Evolutionary conservation across 257 asterid genomes (phyloP).

Genomic region (Euphrasia confusa): DNA sequence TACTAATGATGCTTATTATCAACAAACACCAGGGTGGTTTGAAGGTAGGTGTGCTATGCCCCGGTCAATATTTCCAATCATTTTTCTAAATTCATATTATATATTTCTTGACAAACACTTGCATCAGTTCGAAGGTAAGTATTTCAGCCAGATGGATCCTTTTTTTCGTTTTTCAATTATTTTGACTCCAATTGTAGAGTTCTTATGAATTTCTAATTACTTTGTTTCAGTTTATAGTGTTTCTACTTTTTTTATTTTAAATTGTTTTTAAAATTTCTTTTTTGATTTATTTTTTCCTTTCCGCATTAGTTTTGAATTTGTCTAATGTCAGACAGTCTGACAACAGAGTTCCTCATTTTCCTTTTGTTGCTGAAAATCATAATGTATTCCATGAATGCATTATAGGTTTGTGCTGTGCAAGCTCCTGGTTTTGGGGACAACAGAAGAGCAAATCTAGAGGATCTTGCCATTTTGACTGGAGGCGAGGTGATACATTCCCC

Average conservation of each 20-base stretch:
- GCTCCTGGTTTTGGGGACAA: constrained; percentile 97
- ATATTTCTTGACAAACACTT: neutral
- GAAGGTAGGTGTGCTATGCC: constrained; percentile 38
- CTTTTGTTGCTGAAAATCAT: constrained; percentile 11
- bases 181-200: too few species aligned
- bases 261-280: too few species aligned
- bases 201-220: too few species aligned
- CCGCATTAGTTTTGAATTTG: neutral
- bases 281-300: neutral
- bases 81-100: constrained; percentile 2
- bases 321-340: constrained; percentile 13
- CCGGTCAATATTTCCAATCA: constrained; percentile 2
- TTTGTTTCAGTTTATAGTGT: too few species aligned
- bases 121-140: too few species aligned
- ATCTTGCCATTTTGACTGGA: constrained; percentile 89
- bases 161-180: too few species aligned
- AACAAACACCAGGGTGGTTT: constrained; percentile 85
- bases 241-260: too few species aligned
- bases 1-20: constrained; percentile 66
- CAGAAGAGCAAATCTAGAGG: constrained; percentile 75
- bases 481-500: constrained; percentile 63
- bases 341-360: neutral
- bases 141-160: too few species aligned
- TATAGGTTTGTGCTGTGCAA: constrained; percentile 89
- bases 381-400: constrained; percentile 19